phyloP scores from a whole-genome alignment of 495 filamentous ascomycete species.

The Xylona heveae region DNA sequence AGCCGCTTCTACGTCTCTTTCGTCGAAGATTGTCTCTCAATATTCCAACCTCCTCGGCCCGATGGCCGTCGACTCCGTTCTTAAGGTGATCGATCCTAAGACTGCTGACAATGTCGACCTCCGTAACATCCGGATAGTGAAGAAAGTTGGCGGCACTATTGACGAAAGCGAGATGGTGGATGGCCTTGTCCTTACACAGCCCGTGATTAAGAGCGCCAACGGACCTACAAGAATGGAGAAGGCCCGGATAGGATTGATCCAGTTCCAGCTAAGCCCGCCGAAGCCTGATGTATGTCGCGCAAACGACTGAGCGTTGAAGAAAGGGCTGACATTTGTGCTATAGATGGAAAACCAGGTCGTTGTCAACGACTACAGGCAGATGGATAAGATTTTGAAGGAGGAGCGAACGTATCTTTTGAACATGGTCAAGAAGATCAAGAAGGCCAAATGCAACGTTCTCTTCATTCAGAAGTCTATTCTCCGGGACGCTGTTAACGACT shows the following conservation, averaged over 20 bases:
- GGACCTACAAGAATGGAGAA: constrained; percentile 91
- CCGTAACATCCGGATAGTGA: constrained; percentile 86
- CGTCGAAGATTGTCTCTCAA: constrained; percentile 95
- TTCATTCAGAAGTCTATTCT: constrained; percentile 98
- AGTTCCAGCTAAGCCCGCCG: constrained; percentile 93
- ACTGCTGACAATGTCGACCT: constrained; percentile 93
- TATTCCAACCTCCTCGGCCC: constrained; percentile 81
- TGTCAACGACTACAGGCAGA: constrained; percentile 97
- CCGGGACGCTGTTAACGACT: constrained; percentile 90
- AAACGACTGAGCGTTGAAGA: background rate
- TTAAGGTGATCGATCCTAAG: constrained; percentile 85
- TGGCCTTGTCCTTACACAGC: constrained; percentile 80
- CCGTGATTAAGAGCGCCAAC: constrained; percentile 79
- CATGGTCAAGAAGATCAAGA: constrained; percentile 99
- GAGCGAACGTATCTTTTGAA: constrained; percentile 94
- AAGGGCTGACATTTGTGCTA: constrained; percentile 6
- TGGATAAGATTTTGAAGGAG: constrained; percentile 99
- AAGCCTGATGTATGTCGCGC: constrained; percentile 58
- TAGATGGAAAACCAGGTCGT: constrained; percentile 99
- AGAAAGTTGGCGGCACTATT: constrained; percentile 96
- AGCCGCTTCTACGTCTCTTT: constrained; percentile 91
- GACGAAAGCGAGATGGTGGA: constrained; percentile 97
- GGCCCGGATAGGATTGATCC: constrained; percentile 87
- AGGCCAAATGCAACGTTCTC: constrained; percentile 97
- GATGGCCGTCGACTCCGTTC: constrained; percentile 91